Conservation (phyloP, 2,329 filamentous ascomycete species). For the Drechslera avenae region DNA sequence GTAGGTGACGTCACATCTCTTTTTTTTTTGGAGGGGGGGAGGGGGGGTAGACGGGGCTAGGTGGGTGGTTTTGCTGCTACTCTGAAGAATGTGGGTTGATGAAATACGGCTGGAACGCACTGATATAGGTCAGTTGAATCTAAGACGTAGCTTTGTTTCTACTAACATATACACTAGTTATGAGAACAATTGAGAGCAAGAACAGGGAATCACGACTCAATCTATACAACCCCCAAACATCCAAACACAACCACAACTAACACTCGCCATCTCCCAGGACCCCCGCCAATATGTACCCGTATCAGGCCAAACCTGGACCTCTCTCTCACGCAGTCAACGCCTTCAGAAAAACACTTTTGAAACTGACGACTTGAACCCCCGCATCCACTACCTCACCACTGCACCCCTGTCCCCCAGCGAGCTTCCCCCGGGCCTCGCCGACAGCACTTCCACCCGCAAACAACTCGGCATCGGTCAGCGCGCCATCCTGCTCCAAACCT, state of each 20-base stretch:
- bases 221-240: not conserved
- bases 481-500: slow-evolving; percentile 69
- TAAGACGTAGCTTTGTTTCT: too few species aligned
- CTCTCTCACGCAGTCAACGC: slow-evolving; percentile 54
- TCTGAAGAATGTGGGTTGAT: too few species aligned
- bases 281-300: slow-evolving; percentile 72
- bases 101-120: too few species aligned
- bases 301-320: slow-evolving; percentile 69
- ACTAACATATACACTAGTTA: too few species aligned
- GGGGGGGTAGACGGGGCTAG: too few species aligned
- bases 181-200: too few species aligned
- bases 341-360: slow-evolving; percentile 62
- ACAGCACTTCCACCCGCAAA: slow-evolving; percentile 45
- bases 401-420: slow-evolving; percentile 31
- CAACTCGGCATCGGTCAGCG: slow-evolving; percentile 76
- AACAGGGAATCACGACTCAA: too few species aligned
- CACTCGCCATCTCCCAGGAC: slow-evolving; percentile 45
- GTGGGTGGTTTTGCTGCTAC: too few species aligned
- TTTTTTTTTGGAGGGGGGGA: too few species aligned
- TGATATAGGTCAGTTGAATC: too few species aligned
- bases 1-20: slow-evolving; percentile 51
- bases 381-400: slow-evolving; percentile 54
- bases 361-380: slow-evolving; percentile 52
- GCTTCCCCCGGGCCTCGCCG: slow-evolving; percentile 38
- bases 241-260: slow-evolving; percentile 10